phyloP scores from a whole-genome alignment of 495 filamentous ascomycete species.

The Aspergillus diversus region DNA sequence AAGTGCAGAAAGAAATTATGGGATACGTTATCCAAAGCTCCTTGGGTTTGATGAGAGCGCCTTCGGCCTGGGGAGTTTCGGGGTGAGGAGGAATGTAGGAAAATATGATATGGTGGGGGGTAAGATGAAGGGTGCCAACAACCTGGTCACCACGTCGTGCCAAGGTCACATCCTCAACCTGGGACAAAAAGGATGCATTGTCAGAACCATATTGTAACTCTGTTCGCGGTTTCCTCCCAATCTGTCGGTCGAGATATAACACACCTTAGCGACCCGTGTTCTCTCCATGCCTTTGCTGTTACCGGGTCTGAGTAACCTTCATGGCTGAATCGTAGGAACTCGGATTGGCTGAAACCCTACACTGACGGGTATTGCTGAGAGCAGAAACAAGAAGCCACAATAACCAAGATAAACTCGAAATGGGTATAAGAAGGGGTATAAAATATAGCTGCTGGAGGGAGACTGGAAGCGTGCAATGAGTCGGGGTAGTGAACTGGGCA shows the following conservation, averaged over 20 bases:
- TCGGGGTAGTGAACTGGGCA: constrained; percentile 4
- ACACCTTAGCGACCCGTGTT: constrained; percentile 60
- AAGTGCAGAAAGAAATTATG: constrained; percentile 76
- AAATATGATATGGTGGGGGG: constrained; percentile 70
- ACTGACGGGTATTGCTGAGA: not conserved
- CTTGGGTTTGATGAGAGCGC: constrained; percentile 53
- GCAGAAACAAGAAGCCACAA: not conserved
- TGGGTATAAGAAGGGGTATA: not conserved
- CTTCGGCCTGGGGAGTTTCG: constrained; percentile 39
- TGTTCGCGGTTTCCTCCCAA: not conserved
- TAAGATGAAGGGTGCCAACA: constrained; percentile 64
- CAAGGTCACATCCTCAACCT: constrained; percentile 68
- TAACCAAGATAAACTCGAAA: not conserved
- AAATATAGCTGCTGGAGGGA: not conserved
- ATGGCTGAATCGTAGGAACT: constrained; percentile 29
- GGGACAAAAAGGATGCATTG: constrained; percentile 12
- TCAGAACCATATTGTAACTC: constrained; percentile 4
- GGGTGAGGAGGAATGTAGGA: constrained; percentile 48
- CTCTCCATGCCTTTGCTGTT: constrained; percentile 55
- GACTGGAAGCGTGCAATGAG: not conserved
- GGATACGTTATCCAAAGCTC: constrained; percentile 94
- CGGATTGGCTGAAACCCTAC: constrained; percentile 3
- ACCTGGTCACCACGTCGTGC: constrained; percentile 63
- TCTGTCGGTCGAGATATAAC: constrained; percentile 5
- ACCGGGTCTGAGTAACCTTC: constrained; percentile 42